Evolutionary conservation across 2,329 filamentous ascomycete genomes (phyloP).

Genomic region (Coccinonectria pachysandricola): DNA sequence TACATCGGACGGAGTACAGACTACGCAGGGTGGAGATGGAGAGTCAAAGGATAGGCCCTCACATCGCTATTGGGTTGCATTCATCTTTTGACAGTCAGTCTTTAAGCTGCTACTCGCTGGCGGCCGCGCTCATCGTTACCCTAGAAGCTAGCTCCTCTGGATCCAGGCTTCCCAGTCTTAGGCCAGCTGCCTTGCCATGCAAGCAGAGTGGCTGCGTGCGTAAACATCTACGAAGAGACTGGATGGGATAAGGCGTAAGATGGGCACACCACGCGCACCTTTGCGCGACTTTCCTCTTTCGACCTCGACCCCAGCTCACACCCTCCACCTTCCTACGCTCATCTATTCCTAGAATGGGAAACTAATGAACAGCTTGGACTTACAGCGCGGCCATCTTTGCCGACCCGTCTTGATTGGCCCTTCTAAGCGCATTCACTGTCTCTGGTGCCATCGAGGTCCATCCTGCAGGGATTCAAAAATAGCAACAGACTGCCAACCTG

Average conservation of each 20-base stretch:
- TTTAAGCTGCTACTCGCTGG: slow-evolving; percentile 13
- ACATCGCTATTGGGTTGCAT: no score
- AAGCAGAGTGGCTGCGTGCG: slow-evolving; percentile 16
- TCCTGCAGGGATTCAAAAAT: slow-evolving; percentile 25
- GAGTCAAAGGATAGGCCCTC: no score
- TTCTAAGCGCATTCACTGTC: slow-evolving; percentile 35
- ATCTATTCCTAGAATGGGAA: slow-evolving; percentile 22
- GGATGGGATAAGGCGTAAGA: no score
- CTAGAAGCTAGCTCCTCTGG: slow-evolving; percentile 14
- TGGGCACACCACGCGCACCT: slow-evolving; percentile 22
- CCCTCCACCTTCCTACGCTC: slow-evolving; percentile 16
- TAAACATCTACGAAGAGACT: slow-evolving; percentile 10
- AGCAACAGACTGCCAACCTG: slow-evolving; percentile 22
- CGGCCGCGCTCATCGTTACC: slow-evolving; percentile 12
- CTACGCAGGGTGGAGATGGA: no score
- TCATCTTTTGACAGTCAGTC: no score
- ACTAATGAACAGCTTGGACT: slow-evolving; percentile 9
- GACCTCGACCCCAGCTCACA: slow-evolving; percentile 10
- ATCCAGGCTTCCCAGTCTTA: slow-evolving; percentile 10
- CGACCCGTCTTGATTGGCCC: slow-evolving; percentile 32
- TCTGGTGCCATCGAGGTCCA: slow-evolving; percentile 18
- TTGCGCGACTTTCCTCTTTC: slow-evolving; percentile 22
- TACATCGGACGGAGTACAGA: no score
- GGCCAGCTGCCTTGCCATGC: slow-evolving; percentile 10
- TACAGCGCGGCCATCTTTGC: slow-evolving; percentile 14